Conservation (phyloP, 176 grass and related monocot genomes). For the Eleusine indica region DNA sequence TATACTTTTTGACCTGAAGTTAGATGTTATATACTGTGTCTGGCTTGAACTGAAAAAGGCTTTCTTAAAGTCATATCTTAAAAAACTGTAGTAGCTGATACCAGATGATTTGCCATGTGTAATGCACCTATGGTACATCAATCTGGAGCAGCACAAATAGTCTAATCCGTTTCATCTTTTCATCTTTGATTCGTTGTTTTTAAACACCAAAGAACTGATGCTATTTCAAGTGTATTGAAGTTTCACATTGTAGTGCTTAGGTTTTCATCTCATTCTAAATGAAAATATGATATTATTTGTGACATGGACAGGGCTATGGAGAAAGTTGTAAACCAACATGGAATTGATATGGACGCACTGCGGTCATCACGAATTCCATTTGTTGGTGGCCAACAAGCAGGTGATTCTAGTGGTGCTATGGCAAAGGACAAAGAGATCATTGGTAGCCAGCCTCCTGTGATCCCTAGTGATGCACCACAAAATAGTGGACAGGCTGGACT, state of each 20-base stretch:
- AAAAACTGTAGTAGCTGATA: background rate
- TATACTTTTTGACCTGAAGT: background rate
- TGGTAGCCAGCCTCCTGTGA: conserved; percentile 51
- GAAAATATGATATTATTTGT: conserved; percentile 18
- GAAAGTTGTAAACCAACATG: conserved; percentile 94
- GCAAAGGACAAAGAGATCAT: conserved; percentile 82
- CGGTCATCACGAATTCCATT: conserved; percentile 73
- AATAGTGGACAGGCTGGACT: conserved; percentile 52
- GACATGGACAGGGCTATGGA: conserved; percentile 79
- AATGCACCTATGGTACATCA: background rate
- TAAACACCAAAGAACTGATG: conserved; percentile 10
- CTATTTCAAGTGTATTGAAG: background rate
- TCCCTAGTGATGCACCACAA: conserved; percentile 61
- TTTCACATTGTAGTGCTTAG: background rate
- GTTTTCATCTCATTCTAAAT: conserved; percentile 15
- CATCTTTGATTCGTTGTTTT: background rate
- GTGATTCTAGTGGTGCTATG: conserved; percentile 58
- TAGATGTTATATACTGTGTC: conserved; percentile 7
- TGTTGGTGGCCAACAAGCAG: conserved; percentile 60
- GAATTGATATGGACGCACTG: conserved; percentile 88
- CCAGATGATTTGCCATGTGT: conserved; percentile 17
- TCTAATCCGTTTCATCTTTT: background rate
- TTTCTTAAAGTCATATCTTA: background rate
- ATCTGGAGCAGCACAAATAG: background rate
- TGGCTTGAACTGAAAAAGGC: background rate